Evolutionary conservation across 345 rosid species (phyloP), one percentile per base, ranked within the genome.

Genomic region (Arabis alpina): DNA sequence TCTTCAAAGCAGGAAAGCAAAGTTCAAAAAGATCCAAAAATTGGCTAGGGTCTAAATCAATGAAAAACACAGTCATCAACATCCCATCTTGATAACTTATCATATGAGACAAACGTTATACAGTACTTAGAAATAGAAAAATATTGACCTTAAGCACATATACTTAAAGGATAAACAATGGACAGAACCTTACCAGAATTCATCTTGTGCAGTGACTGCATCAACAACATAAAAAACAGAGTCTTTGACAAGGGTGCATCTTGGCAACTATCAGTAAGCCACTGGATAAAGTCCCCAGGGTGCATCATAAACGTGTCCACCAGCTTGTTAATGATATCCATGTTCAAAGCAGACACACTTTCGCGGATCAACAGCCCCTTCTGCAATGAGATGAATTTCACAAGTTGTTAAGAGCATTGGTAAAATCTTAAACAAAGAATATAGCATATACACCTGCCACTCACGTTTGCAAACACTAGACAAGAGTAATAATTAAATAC

Each of bases 1-100:
- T 74, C 82, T 84, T 88, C 85, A 94, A 61, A 78, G 82, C 62
- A 12, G 92, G 85, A 76, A 88, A 82, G 79, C 85, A 89, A 71
- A 82, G 80, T 56, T 89, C 96, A 76, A 86, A 85, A 42, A 85
- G 77, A 52, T 71, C 84, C 66, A 78, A 78, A 73, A 81, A 71
- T 8, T 45, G 77, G 44, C 76, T 71, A 47, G 76, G 65, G 37
- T 73, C 97, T 88, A 72, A 45, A 81, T 71, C 43, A 73, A 76
- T 71, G 75, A 52, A 57, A 11, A 74, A 54, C 49, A 66, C 40
- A 80, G 53, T 16, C 64, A 55, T 62, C 56, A 67, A 25, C 15
- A 59, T 32, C 36, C 34, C 10, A 39, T 58, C 48, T 41, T 73
- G 48, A 49, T 23, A 59, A 60, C 25, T 74, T 53, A 43, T 57